Evolutionary conservation across 2,329 filamentous ascomycete species (phyloP).

Genomic region (Herpomyces periplanetae): DNA sequence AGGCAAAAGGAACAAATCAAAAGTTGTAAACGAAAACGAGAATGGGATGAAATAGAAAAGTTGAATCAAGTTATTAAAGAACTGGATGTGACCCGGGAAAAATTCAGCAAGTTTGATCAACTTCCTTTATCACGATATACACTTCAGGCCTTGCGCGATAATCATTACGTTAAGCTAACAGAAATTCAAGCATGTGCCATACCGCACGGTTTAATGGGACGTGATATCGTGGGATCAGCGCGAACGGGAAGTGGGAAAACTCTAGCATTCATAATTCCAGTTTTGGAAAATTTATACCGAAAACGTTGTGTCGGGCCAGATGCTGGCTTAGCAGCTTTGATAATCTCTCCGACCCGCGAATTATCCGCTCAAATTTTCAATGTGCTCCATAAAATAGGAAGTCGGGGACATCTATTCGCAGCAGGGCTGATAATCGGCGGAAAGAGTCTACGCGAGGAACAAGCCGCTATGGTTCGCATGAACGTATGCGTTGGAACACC

Average conservation of each 20-base stretch:
- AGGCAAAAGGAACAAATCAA: constrained; percentile 3
- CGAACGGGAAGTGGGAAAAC: constrained; percentile 92
- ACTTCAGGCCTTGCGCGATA: constrained; percentile 32
- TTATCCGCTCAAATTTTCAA: constrained; percentile 89
- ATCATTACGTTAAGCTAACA: constrained; percentile 60
- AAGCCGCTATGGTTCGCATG: constrained; percentile 51
- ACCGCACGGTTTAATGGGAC: constrained; percentile 42
- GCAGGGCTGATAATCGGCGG: constrained; percentile 78
- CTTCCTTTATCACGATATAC: constrained; percentile 57
- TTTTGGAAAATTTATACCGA: constrained; percentile 67
- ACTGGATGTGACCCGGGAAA: constrained; percentile 16
- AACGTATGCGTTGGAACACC: constrained; percentile 90
- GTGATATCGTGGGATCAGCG: constrained; percentile 64
- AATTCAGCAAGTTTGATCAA: constrained; percentile 30
- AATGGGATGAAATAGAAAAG: constrained; percentile 9
- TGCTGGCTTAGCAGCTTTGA: constrained; percentile 64
- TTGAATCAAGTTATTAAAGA: constrained; percentile 9
- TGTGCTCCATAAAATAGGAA: constrained; percentile 55
- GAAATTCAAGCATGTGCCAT: constrained; percentile 75
- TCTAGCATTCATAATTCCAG: constrained; percentile 56
- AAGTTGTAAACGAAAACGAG: constrained; percentile 10
- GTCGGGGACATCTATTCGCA: constrained; percentile 46
- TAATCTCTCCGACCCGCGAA: constrained; percentile 76
- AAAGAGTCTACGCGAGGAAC: constrained; percentile 54
- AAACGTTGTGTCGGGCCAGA: constrained; percentile 63